These are phyloP conservation scores for Cladorrhinum sp. DNA, from an alignment of 2,329 filamentous ascomycete genomes.

Conservation along the genomic window DNA sequence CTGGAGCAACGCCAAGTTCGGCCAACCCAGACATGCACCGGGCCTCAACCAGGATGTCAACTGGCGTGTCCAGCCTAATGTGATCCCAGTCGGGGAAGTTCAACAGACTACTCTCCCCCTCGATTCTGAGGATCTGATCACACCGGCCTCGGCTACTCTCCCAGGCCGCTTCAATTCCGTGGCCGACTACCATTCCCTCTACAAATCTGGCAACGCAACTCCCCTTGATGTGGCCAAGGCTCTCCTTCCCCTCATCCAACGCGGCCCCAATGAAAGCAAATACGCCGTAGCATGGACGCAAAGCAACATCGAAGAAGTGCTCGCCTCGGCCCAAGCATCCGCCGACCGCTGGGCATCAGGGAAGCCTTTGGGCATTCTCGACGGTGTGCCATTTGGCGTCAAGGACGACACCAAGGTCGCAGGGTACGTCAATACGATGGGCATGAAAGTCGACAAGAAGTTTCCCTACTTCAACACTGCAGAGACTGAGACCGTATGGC, in stretches of 20 bases:
- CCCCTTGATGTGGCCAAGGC: slow-evolving; percentile 69
- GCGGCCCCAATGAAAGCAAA: slow-evolving; percentile 44
- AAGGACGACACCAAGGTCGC: slow-evolving; percentile 76
- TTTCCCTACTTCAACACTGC: slow-evolving; percentile 48
- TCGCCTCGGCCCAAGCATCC: slow-evolving; percentile 68
- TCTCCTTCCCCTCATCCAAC: slow-evolving; percentile 67
- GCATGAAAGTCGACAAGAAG: slow-evolving; percentile 59
- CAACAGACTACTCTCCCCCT: slow-evolving; percentile 38
- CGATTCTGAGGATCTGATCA: slow-evolving; percentile 38
- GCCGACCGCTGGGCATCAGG: slow-evolving; percentile 69
- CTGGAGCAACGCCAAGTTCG: slow-evolving; percentile 66
- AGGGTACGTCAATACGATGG: slow-evolving; percentile 66
- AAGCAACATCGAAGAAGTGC: slow-evolving; percentile 58
- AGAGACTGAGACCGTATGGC: slow-evolving; percentile 61
- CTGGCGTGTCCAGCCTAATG: slow-evolving; percentile 53
- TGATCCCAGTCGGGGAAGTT: slow-evolving; percentile 47
- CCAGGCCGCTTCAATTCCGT: slow-evolving; percentile 62
- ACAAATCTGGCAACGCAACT: slow-evolving; percentile 65
- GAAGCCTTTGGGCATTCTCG: slow-evolving; percentile 63
- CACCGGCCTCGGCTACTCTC: slow-evolving; percentile 39
- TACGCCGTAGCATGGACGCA: slow-evolving; percentile 75
- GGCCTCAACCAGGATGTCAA: slow-evolving; percentile 41
- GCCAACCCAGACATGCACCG: slow-evolving; percentile 44
- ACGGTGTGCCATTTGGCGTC: slow-evolving; percentile 78
- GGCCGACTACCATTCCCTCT: slow-evolving; percentile 74